Evolutionary conservation across 257 asterid species (phyloP).

Genomic region (Solanum rostratum): DNA sequence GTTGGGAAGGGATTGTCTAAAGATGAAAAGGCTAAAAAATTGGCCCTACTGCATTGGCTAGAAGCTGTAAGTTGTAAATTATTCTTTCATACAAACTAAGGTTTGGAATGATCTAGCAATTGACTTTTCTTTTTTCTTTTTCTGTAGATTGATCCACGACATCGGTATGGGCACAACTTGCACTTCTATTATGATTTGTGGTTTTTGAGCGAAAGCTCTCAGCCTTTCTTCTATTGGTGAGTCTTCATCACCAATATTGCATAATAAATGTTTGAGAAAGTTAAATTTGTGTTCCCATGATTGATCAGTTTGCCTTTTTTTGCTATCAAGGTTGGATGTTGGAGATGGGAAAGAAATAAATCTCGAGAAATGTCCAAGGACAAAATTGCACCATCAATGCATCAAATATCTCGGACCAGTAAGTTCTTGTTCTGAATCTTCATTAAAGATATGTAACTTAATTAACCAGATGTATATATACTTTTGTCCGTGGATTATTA

Average conservation of each 20-base stretch:
- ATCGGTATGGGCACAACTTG: conserved; percentile 88
- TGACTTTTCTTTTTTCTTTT: neutral
- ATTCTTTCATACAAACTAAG: neutral
- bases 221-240: conserved; percentile 96
- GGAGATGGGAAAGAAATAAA: conserved; percentile 89
- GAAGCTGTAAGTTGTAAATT: conserved; percentile 68
- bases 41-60: conserved; percentile 91
- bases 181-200: conserved; percentile 84
- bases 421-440: no score
- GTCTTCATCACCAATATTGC: neutral
- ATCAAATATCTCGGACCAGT: conserved; percentile 89
- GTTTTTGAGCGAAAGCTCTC: conserved; percentile 76
- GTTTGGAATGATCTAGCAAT: neutral
- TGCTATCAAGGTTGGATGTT: conserved; percentile 64
- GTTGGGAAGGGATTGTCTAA: conserved; percentile 94
- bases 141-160: conserved; percentile 93
- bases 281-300: neutral
- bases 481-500: neutral
- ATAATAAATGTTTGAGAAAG: neutral
- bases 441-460: neutral
- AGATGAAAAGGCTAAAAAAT: conserved; percentile 84
- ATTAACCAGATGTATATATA: neutral
- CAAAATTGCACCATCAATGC: conserved; percentile 59
- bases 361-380: conserved; percentile 69
- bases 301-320: neutral